These are phyloP conservation scores for Hordeum vulgare DNA, from an alignment of 176 grass and related monocot genomes.

Conservation along the genomic window MorexV3_pseudomolecules_assembly NC_058519.1:607187357-607187856, in stretches of 20 bases:
- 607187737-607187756: not conserved
- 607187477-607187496: not conserved
- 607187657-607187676: too few relatives aligned
- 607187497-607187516: not conserved
- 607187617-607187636: not conserved
- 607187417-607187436: not conserved
- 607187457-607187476: not conserved
- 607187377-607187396: too few relatives aligned
- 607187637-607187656: not conserved
- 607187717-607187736: not conserved
- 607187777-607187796: not conserved
- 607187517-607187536: not conserved
- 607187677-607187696: too few relatives aligned
- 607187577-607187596: conserved; percentile 22
- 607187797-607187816: not conserved
- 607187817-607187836: not conserved
- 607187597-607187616: conserved; percentile 3
- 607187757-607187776: not conserved
- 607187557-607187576: not conserved
- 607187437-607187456: not conserved
- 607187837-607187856: not conserved
- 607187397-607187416: too few relatives aligned
- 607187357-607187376: too few relatives aligned
- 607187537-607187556: not conserved
- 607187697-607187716: not conserved